Evolutionary conservation across 169 alveolate genomes (phyloP).

Genomic region (Plasmodium gonderi): DNA sequence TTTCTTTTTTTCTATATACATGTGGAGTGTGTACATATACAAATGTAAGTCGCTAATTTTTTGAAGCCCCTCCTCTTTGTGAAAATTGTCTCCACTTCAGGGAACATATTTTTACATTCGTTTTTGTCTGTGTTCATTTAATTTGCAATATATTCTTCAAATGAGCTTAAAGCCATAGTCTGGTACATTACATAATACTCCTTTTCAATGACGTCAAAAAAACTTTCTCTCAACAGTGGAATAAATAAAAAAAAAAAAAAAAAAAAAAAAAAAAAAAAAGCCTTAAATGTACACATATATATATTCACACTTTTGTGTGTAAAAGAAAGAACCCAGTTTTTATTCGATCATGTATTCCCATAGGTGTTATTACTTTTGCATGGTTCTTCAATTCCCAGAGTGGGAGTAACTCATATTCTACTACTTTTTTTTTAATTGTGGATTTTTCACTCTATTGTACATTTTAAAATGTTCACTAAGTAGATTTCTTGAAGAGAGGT

Average conservation of each 20-base stretch:
- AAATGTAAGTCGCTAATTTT: background rate
- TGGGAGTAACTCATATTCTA: background rate
- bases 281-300: background rate
- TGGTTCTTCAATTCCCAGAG: background rate
- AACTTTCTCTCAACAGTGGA: background rate
- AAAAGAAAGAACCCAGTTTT: background rate
- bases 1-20: background rate
- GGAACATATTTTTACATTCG: background rate
- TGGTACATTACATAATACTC: background rate
- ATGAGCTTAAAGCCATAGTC: background rate
- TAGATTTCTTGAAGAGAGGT: background rate
- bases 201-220: background rate
- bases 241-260: too few relatives aligned
- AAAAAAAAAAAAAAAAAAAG: background rate
- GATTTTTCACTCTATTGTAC: background rate
- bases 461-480: background rate
- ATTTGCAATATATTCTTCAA: background rate
- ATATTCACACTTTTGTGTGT: background rate
- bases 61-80: background rate
- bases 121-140: background rate
- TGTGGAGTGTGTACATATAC: background rate
- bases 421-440: background rate
- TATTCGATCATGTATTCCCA: background rate
- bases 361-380: background rate
- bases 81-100: too few relatives aligned